phyloP scores from a whole-genome alignment of 768 basidiomycete species.

The Xerocomellus intermedius region DNA sequence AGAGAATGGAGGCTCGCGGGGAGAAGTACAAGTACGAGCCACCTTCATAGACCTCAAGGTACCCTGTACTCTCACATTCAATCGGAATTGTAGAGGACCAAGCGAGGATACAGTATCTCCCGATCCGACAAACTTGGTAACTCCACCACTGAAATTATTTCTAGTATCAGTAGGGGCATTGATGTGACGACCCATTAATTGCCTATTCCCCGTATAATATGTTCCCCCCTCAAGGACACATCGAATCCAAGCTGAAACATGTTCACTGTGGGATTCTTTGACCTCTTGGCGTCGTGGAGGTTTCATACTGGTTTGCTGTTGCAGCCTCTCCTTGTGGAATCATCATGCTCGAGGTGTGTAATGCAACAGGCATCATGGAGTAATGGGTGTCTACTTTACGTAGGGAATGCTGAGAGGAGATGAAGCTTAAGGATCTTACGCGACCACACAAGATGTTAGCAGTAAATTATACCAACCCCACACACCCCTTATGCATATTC shows the following conservation, averaged over 20 bases:
- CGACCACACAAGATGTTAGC: constrained; percentile 18
- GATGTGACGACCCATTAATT: no score
- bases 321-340: background rate
- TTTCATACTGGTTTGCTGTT: background rate
- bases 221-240: no score
- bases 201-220: no score
- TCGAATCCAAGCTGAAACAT: no score
- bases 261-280: no score
- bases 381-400: constrained; percentile 8
- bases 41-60: constrained; percentile 32
- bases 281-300: background rate
- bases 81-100: background rate
- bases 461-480: constrained; percentile 16
- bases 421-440: constrained; percentile 11
- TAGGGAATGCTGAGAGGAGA: constrained; percentile 24
- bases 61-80: constrained; percentile 2
- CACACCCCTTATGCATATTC: constrained; percentile 34
- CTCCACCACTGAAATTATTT: no score
- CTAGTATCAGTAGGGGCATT: no score
- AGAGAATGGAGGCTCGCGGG: constrained; percentile 88
- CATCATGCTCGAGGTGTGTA: background rate
- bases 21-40: constrained; percentile 85
- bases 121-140: background rate
- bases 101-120: background rate
- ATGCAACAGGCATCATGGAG: background rate